Evolutionary conservation across 192 early-diverging fungal genomes (phyloP), one percentile per base, ranked within the genome.

Genomic region (Coemansia sp.): DNA sequence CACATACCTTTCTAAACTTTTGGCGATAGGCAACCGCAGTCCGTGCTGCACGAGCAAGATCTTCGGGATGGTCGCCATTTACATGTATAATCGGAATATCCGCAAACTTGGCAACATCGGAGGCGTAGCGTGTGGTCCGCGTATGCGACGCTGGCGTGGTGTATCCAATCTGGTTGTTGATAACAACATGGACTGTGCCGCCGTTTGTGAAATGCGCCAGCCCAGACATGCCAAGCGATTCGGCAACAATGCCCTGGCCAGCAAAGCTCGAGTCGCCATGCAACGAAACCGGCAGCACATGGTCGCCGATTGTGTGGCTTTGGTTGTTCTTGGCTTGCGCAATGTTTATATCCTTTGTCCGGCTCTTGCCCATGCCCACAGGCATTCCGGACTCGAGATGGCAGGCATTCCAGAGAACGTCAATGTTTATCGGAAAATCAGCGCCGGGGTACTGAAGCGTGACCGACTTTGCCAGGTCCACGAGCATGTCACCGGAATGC

Each of bases 101-200:
- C 64, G 94, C 92, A 86, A 94, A 94, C 75, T 98, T 98, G 22
- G 90, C 95, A 68, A 98, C 89, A 54, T 98, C 95, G 2, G 90
- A 92, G 32, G 89, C 87, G 71, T 98, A 96, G 11, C 86, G 84
- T 8, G 91, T 92, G 2, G 90, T 91, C 23, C 95, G 87, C 0
- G 94, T 89, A 73, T 98, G 96, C 72, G 89, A 87, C 7, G 93
- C 89, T 3, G 92, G 93, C n/a, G 94, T 98, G 0, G 94, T 98
- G 77, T 98, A 98, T 19, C 91, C 91, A 45, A 98, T 83, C 77
- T 98, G 95, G 69, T 98, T 98, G 74, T 98, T 98, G 60, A 96
- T 90, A 42, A 98, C 91, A 67, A 98, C 83, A 67, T 98, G 95
- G 22, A 98, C 73, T 3, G 91, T 93, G 14, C 95, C 95, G 58